Evolutionary conservation across 1,284 basidiomycete species (phyloP).

Genomic region (Termitomyces sp.): DNA sequence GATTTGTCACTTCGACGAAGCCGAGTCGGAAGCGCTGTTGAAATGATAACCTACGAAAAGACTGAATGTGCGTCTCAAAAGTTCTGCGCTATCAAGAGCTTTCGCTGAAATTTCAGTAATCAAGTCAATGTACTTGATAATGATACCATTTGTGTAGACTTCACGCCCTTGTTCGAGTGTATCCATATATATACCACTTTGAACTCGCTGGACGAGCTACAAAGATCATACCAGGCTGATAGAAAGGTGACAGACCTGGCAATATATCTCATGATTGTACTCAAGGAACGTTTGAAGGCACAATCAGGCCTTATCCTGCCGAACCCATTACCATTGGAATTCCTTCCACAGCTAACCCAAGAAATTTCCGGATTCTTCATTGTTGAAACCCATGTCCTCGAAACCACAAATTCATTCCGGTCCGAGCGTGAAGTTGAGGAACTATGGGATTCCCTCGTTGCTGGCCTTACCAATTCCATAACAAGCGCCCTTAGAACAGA

Average conservation of each 20-base stretch:
- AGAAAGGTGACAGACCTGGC: slow-evolving; percentile 61
- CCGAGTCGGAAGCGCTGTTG: slow-evolving; percentile 91
- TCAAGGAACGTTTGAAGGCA: slow-evolving; percentile 45
- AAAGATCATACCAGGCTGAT: slow-evolving; percentile 92
- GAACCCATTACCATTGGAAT: slow-evolving; percentile 51
- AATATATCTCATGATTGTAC: slow-evolving; percentile 11
- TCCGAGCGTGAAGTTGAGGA: slow-evolving; percentile 91
- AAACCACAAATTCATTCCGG: slow-evolving; percentile 83
- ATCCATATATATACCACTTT: slow-evolving; percentile 96
- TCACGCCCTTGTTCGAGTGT: slow-evolving; percentile 93
- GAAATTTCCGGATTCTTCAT: slow-evolving; percentile 99
- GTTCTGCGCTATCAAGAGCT: not conserved
- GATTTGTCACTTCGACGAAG: slow-evolving; percentile 71
- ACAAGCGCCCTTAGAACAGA: slow-evolving; percentile 72
- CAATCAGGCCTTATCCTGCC: slow-evolving; percentile 97
- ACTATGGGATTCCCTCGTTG: slow-evolving; percentile 90
- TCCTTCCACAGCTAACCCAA: slow-evolving; percentile 68
- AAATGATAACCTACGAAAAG: slow-evolving; percentile 91
- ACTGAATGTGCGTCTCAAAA: slow-evolving; percentile 74
- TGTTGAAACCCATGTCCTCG: slow-evolving; percentile 90
- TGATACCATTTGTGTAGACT: slow-evolving; percentile 85
- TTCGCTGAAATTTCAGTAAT: not conserved
- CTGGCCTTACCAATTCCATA: slow-evolving; percentile 74
- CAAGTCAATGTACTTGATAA: slow-evolving; percentile 90
- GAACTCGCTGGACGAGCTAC: slow-evolving; percentile 85